A percentile compares a stretch with the other conserved stretches of the same genome.
Evolutionary conservation across 768 basidiomycete species (phyloP).

Genomic region (Suillus paluster): DNA sequence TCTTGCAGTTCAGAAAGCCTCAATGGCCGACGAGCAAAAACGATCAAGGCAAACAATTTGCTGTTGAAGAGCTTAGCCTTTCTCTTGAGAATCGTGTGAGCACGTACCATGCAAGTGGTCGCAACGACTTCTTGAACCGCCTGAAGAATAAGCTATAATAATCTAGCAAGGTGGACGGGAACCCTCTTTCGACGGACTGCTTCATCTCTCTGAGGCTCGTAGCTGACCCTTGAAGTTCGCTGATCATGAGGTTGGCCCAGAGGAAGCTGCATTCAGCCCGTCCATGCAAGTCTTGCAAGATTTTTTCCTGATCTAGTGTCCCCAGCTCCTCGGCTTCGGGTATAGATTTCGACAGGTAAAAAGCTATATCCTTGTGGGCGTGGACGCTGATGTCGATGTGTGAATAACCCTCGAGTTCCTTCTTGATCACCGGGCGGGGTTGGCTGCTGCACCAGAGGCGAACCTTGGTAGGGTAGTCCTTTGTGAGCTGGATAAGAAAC

Average conservation of each 20-base stretch:
- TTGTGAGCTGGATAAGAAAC: constrained; percentile 19
- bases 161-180: not conserved
- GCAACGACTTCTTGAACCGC: not conserved
- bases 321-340: constrained; percentile 11
- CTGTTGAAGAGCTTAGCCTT: not conserved
- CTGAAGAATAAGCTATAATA: not conserved
- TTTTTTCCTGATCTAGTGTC: constrained; percentile 2
- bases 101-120: not conserved
- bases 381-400: constrained; percentile 17
- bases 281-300: constrained; percentile 12
- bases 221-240: constrained; percentile 16
- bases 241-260: constrained; percentile 32
- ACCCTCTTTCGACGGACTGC: constrained; percentile 15
- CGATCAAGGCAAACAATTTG: not conserved
- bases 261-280: constrained; percentile 34
- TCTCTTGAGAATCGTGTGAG: not conserved
- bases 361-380: constrained; percentile 19
- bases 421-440: constrained; percentile 17
- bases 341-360: constrained; percentile 14
- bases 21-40: constrained; percentile 3
- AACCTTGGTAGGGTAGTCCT: constrained; percentile 16
- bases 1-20: not conserved
- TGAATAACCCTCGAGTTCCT: constrained; percentile 13
- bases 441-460: constrained; percentile 33
- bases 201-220: constrained; percentile 22